Evolutionary conservation across 176 grass and related monocot genomes (phyloP), one percentile per base, ranked within the genome.

Genomic region (Avena eriantha): DNA sequence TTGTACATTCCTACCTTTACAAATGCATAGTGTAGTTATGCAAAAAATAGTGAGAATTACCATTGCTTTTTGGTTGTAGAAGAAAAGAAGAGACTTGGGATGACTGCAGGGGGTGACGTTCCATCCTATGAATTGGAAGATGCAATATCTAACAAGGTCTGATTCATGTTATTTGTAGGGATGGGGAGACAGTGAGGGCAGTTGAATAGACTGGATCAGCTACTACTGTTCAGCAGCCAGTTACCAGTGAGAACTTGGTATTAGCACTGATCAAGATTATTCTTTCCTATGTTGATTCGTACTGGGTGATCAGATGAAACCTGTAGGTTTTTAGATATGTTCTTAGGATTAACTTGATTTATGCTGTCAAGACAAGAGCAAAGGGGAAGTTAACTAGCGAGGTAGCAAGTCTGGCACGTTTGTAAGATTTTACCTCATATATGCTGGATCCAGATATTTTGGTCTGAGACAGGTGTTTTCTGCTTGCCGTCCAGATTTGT

Each of bases 1-100:
- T 24, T 93, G 92, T 93, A 88, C 79, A 93, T 91, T 86, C 89
- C 86, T 88, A 86, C 61, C 69, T 63, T 84, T 80, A 64, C 79
- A 65, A 57, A 85, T 86, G 76, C 65, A 77, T 83, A 88, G 86
- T 73, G 85, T 88, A 91, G 90, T 43, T 88, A 77, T 84, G 81
- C 77, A 59, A 77, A 80, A 73, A 3, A 81, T 24, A 80, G 24
- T 79, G 78, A 83, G 9, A 51, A 55, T 76, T 26, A 72, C 33
- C 64, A 64, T 47, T 78, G 41, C n/a, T 64, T 71, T 64, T 73
- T 82, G 33, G 51, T 64, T 48, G 82, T 76, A 64, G 47, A 85
- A 71, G 86, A 77, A 60, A 81, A 87, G 41, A 54, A 84, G 31
- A 24, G 86, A 84, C 22, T 70, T 73, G 68, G 34, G 55, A 71